Base-by-base conservation (phyloP, 2,329 filamentous ascomycete species). In the Elsinoe perseae region DNA sequence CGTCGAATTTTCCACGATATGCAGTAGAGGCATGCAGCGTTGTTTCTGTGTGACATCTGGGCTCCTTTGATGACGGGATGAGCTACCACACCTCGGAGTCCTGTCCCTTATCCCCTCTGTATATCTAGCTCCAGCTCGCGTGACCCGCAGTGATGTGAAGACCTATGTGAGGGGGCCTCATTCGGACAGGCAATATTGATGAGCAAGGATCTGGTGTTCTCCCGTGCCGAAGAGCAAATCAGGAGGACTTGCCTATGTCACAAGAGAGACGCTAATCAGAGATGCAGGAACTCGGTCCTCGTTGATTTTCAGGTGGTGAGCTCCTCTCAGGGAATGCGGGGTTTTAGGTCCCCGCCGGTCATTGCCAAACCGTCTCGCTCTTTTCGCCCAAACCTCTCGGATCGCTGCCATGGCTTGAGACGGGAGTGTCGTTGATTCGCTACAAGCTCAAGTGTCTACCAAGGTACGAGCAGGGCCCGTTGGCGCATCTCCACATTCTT, bases 221-320 rank as follows among this genome's bases (percentile, higher is more conserved):
- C 48, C 28, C 48, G 48, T 38, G 40, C 48, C 28, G 32, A 52
- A 34, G 48, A 52, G 48, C 48, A 52, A 52, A 52, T 52, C 28
- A 52, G 30, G 38, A 38, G 20, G 48, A 38, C 12, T 34, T 16
- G 3, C n/a, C 28, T 16, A 21, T 52, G 48, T 38, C 32, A 52
- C 25, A 52, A 16, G 25, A 14, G 48, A n/a, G 28, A 32, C 48
- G 30, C 48, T 52, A 52, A 20, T 16, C 16, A 52, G 30, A 16
- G 25, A 50, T 25, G 25, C 44, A 50, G 9, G 44, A 23, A 4
- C 6, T 43, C 38, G 6, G 36, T n/a, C 14, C 36, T 20, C 12
- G 6, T 40, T 40, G 14, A 43, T 43, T 43, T 43, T 21, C 7
- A 30, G 25, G 25, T 32, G 40, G n/a, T n/a, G n/a, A n/a, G n/a